These are phyloP conservation scores for Quercus variabilis DNA, from an alignment of 306 rosid genomes.

Conservation along the genomic window DNA sequence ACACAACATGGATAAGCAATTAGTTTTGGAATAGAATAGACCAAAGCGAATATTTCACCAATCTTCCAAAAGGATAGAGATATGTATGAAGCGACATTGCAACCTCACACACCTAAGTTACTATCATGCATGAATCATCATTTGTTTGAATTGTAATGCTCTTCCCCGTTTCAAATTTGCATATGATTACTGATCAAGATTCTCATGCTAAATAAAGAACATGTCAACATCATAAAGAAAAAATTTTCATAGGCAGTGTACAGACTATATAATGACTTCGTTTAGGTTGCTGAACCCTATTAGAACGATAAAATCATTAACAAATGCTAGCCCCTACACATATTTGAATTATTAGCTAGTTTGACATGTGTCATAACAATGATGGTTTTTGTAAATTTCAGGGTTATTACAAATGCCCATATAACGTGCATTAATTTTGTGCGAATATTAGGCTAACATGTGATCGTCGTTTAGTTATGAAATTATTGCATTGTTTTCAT, in stretches of 20 bases:
- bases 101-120: constrained; percentile 13
- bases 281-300: too few species aligned
- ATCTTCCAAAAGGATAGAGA: constrained; percentile 21
- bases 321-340: too few species aligned
- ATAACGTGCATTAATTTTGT: too few species aligned
- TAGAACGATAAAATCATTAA: too few species aligned
- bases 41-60: constrained; percentile 24
- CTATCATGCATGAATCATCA: constrained; percentile 22
- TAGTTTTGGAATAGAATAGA: constrained; percentile 37
- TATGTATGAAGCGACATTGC: constrained; percentile 8
- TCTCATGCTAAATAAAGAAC: constrained; percentile 26
- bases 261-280: too few species aligned
- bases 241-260: neutral
- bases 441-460: too few species aligned
- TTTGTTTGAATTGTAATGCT: neutral
- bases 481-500: too few species aligned
- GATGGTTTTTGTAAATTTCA: too few species aligned
- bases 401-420: too few species aligned
- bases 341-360: too few species aligned
- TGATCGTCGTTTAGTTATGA: too few species aligned
- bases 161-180: constrained; percentile 18
- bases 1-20: constrained; percentile 22
- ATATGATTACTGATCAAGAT: constrained; percentile 24
- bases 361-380: too few species aligned
- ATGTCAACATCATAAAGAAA: constrained; percentile 26